These are phyloP conservation scores for Phlebiopsis flavidoalba DNA, from an alignment of 768 basidiomycete species.

Conservation along the genomic window DNA sequence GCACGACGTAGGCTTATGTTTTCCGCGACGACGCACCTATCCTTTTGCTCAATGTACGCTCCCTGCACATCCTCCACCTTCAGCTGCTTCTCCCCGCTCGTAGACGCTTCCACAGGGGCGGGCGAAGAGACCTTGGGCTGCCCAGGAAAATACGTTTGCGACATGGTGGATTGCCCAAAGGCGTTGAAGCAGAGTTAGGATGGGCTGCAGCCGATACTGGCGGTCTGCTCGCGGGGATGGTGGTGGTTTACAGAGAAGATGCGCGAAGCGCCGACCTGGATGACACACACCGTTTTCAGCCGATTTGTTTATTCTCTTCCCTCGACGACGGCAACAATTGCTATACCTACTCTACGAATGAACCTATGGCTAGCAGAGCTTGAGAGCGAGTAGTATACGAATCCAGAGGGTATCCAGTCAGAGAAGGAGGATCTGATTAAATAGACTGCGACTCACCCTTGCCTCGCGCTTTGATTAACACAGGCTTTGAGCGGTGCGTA, in stretches of 20 bases:
- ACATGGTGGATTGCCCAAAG: conserved; percentile 15
- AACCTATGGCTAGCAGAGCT: no score
- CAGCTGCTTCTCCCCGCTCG: conserved; percentile 27
- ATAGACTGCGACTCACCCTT: background rate
- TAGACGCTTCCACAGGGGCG: conserved; percentile 14
- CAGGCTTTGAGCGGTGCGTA: background rate
- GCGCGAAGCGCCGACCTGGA: background rate
- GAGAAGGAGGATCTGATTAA: background rate
- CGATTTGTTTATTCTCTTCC: background rate
- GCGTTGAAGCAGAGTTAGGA: background rate
- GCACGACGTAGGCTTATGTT: background rate
- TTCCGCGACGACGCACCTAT: conserved; percentile 44
- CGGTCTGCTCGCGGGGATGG: conserved; percentile 2
- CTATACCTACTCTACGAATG: background rate
- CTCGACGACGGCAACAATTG: background rate
- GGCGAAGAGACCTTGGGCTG: conserved; percentile 10
- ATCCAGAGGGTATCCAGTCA: background rate
- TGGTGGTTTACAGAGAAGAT: conserved; percentile 4
- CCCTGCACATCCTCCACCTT: conserved; percentile 72
- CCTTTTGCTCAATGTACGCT: conserved; percentile 69
- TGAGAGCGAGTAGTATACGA: no score
- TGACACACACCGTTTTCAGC: conserved; percentile 1
- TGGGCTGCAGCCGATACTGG: background rate
- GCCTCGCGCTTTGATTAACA: background rate
- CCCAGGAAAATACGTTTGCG: conserved; percentile 24